Percentiles rank a stretch among this genome's conserved stretches.
These are phyloP conservation scores for Penicillium verhagenii DNA, from an alignment of 495 filamentous ascomycete genomes.

Conservation along the genomic window DNA sequence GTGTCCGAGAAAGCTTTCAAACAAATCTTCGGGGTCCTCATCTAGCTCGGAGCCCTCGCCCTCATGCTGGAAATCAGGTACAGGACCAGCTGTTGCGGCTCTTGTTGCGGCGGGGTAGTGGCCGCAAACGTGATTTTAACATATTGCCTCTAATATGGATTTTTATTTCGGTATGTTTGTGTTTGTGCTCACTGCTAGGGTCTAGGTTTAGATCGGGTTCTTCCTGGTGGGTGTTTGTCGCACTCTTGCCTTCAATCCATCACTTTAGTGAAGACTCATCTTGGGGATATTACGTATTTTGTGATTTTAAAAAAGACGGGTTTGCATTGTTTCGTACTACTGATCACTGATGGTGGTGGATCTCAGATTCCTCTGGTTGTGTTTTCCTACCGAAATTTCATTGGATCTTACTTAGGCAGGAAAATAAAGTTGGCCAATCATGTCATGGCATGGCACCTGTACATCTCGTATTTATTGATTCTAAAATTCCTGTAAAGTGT, in stretches of 20 bases:
- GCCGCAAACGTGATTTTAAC: constrained; percentile 34
- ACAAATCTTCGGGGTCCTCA: constrained; percentile 60
- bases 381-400: too few species aligned
- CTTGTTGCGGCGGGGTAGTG: constrained; percentile 28
- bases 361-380: too few species aligned
- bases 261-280: not conserved
- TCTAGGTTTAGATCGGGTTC: not conserved
- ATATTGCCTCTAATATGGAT: constrained; percentile 10
- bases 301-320: not conserved
- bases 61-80: constrained; percentile 16
- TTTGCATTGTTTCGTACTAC: not conserved
- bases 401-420: not conserved
- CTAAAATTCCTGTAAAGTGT: too few species aligned
- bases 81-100: constrained; percentile 10
- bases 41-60: constrained; percentile 9
- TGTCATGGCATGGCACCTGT: not conserved
- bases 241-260: not conserved
- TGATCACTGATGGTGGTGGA: too few species aligned
- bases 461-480: too few species aligned
- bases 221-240: too few species aligned
- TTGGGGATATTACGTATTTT: not conserved
- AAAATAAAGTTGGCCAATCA: not conserved
- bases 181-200: not conserved
- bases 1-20: constrained; percentile 59
- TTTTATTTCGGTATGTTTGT: not conserved